Evolutionary conservation across 2,329 filamentous ascomycete species (phyloP).

Genomic region (Alternaria hordeiaustralica): DNA sequence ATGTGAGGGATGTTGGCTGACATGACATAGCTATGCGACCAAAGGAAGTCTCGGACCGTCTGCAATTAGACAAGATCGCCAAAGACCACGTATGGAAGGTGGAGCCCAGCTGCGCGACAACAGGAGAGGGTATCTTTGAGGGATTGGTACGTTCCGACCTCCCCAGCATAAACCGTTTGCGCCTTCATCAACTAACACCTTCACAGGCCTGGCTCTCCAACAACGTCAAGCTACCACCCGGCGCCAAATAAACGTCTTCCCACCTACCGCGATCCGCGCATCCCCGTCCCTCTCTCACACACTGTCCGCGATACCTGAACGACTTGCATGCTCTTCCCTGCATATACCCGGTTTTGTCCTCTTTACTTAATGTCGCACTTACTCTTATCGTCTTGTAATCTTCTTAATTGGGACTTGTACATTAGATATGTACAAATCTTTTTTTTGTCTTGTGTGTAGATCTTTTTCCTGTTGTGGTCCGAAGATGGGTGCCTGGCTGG

Average conservation of each 20-base stretch:
- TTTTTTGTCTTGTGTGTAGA: not conserved
- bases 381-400: constrained; percentile 9
- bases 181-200: not conserved
- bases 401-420: not conserved
- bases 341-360: constrained; percentile 48
- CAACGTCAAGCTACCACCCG: constrained; percentile 56
- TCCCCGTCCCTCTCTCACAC: not conserved
- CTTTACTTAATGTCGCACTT: not conserved
- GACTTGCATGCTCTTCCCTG: constrained; percentile 46
- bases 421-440: not conserved
- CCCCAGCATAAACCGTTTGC: not conserved
- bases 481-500: not conserved
- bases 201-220: constrained; percentile 56
- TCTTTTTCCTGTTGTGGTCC: not conserved
- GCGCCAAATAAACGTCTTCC: constrained; percentile 39
- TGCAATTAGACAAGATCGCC: constrained; percentile 58
- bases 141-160: constrained; percentile 48
- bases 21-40: constrained; percentile 54
- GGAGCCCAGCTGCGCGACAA: constrained; percentile 61
- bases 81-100: constrained; percentile 62
- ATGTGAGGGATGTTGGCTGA: constrained; percentile 12
- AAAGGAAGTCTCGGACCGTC: constrained; percentile 57
- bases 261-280: not conserved
- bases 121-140: constrained; percentile 61
- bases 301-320: constrained; percentile 33